Conservation (phyloP, 176 grass and related monocot species). For the Eragrostis nindensis region DNA sequence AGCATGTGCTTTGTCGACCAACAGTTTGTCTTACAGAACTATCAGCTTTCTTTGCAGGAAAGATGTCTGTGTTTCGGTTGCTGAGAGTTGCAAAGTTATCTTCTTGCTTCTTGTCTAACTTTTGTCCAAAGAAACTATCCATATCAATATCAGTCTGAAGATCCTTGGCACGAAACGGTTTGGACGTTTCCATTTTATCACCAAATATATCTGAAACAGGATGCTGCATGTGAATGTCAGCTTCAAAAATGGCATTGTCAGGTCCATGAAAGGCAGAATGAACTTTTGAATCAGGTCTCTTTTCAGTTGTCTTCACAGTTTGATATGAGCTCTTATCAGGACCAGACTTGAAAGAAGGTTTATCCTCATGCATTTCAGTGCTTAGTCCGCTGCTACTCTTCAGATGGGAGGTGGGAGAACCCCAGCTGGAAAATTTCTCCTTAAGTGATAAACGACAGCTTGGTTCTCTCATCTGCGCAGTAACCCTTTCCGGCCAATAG, state of each 20-base stretch:
- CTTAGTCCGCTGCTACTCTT: conserved; percentile 33
- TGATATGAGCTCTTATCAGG: conserved; percentile 31
- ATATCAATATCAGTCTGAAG: conserved; percentile 41
- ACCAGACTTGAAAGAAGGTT: conserved; percentile 37
- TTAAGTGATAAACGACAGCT: conserved; percentile 50
- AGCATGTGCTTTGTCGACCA: conserved; percentile 5
- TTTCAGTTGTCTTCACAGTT: conserved; percentile 47
- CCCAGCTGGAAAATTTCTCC: conserved; percentile 53
- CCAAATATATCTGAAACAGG: conserved; percentile 47
- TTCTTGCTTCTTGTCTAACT: conserved; percentile 46
- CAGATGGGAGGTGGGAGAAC: conserved; percentile 34
- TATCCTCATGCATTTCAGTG: conserved; percentile 27
- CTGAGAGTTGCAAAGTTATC: conserved; percentile 30
- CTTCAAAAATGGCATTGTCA: conserved; percentile 33
- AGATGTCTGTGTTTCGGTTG: conserved; percentile 25
- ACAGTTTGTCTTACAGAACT: conserved; percentile 39
- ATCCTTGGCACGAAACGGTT: conserved; percentile 19
- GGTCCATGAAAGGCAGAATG: conserved; percentile 38
- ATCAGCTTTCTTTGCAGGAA: conserved; percentile 26
- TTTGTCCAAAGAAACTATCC: conserved; percentile 40
- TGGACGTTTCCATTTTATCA: conserved; percentile 30
- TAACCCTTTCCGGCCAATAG: conserved; percentile 42
- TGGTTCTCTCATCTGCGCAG: conserved; percentile 39
- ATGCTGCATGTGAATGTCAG: conserved; percentile 41
- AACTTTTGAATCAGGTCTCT: conserved; percentile 36